Evolutionary conservation across 192 early-diverging fungal genomes (phyloP), one percentile per base, ranked within the genome.

Genomic region (Coemansia sp.): DNA sequence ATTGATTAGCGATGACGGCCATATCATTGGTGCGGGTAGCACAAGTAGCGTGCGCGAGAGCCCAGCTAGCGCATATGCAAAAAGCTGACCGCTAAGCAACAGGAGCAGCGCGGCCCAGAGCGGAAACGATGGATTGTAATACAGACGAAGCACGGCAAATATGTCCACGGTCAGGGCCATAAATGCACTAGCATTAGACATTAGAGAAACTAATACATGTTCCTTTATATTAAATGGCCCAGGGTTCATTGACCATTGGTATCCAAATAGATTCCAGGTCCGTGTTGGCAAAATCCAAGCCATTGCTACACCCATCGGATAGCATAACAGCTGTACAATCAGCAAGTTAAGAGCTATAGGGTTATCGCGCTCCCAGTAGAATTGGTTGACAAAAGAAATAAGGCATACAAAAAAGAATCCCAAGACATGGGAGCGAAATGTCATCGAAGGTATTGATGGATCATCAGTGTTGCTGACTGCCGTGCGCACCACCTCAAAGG

Each of bases 151-250:
- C 6, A 90, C 84, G 3, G 86, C 87, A 63, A 91, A 85, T 24
- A 91, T 87, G 72, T 92, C 91, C 36, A 90, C 87, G 0, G 89
- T 88, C 73, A 90, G 86, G 39, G 88, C 85, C 65, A 87, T 87
- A 19, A 83, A 89, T 6, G 87, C 90, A 10, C 87, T 89, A 21
- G 88, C 81, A 57, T 88, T 89, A 62, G 89, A 88, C 85, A 93
- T 88, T 59, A 95, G 83, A 51, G 87, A 88, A 52, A 94, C 90
- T 32, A 97, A 80, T 8, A 90, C 93, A 70, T 95, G 92, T 60
- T 94, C 95, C 68, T 97, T 97, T 63, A 94, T 87, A 51, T 84
- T 88, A 75, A 95, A 96, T 14, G 88, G 92, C 7, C 94, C 94
- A 2, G 91, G 89, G 65, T 96, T 96, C 70, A 84, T 74, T 19